Evolutionary conservation across 2,329 filamentous ascomycete species (phyloP).

Genomic region (Lachnellula cervina): DNA sequence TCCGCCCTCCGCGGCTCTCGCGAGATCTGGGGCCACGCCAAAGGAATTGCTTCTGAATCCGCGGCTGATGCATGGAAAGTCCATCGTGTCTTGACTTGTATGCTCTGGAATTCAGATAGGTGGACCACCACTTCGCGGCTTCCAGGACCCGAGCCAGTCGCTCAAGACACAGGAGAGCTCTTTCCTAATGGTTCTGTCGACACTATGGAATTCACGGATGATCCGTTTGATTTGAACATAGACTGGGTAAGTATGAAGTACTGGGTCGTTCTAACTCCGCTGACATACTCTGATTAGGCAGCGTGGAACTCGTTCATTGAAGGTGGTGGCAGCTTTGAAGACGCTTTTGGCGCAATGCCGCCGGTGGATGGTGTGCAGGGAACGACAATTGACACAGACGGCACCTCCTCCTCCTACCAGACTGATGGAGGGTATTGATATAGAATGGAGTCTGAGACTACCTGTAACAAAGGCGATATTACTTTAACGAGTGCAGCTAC

Average conservation of each 20-base stretch:
- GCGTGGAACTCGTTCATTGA: constrained; percentile 29
- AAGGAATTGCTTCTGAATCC: constrained; percentile 10
- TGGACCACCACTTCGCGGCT: background rate
- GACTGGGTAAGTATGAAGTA: constrained; percentile 24
- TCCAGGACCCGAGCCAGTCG: background rate
- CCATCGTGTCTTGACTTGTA: constrained; percentile 15
- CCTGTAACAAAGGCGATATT: no score
- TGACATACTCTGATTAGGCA: constrained; percentile 13
- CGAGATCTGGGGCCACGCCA: constrained; percentile 13
- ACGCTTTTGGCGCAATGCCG: constrained; percentile 11
- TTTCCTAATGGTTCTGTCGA: constrained; percentile 9
- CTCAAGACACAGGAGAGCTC: background rate
- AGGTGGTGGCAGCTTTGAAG: constrained; percentile 20
- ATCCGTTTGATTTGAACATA: constrained; percentile 21
- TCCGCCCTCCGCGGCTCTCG: constrained; percentile 11
- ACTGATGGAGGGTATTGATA: no score
- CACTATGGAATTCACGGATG: background rate
- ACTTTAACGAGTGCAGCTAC: no score
- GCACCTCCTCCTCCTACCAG: no score
- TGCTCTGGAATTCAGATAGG: constrained; percentile 11
- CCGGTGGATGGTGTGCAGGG: no score
- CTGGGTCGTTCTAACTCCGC: background rate
- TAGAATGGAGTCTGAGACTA: no score
- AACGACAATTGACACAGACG: no score
- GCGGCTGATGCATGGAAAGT: constrained; percentile 5